Conservation (phyloP, 805 yeast species). For the Lachancea kluyveri region DNA sequence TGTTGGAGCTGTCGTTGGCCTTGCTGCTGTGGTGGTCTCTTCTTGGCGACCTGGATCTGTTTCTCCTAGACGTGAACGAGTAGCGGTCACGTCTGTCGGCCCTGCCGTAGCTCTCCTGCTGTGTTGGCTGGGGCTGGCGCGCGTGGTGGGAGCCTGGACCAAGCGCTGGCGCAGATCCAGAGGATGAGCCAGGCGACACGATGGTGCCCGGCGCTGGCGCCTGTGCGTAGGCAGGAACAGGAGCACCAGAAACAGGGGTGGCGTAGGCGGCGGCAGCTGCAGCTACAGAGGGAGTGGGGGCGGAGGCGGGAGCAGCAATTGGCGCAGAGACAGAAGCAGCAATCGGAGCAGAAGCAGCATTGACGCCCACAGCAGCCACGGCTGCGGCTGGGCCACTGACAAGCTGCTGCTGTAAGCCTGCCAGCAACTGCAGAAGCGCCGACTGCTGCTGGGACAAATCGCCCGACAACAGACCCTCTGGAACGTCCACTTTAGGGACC, state of each 20-base stretch:
- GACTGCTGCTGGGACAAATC: constrained; percentile 34
- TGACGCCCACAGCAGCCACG: too few species aligned
- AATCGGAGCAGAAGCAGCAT: too few species aligned
- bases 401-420: constrained; percentile 28
- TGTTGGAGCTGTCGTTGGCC: constrained; percentile 18
- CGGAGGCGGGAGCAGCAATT: too few species aligned
- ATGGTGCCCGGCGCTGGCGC: constrained; percentile 9
- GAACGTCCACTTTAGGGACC: constrained; percentile 18
- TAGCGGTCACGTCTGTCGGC: constrained; percentile 9
- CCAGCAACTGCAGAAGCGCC: constrained; percentile 36
- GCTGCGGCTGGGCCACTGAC: too few species aligned
- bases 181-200: constrained; percentile 10
- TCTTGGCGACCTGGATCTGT: constrained; percentile 42
- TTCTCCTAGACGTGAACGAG: constrained; percentile 30
- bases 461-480: constrained; percentile 17
- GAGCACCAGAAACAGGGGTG: not conserved
- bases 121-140: constrained; percentile 12
- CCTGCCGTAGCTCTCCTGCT: constrained; percentile 6
- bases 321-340: too few species aligned
- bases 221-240: not conserved
- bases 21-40: constrained; percentile 10
- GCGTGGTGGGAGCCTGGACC: constrained; percentile 2
- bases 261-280: constrained; percentile 16
- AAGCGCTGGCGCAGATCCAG: constrained; percentile 7
- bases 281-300: too few species aligned